phyloP scores from a whole-genome alignment of 768 basidiomycete genomes.

The Calocybe indica region DNA sequence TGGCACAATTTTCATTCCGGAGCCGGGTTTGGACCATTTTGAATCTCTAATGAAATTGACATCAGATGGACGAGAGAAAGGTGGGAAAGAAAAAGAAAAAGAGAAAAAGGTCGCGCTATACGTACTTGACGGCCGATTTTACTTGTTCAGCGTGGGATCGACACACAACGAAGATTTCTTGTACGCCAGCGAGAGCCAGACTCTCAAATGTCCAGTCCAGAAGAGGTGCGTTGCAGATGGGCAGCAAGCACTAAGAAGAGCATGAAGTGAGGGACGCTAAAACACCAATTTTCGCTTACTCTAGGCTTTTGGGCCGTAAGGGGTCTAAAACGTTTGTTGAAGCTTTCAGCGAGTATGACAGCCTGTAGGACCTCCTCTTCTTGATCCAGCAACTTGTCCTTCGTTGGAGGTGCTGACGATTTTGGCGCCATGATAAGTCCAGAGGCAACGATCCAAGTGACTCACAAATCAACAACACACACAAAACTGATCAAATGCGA shows the following conservation, averaged over 20 bases:
- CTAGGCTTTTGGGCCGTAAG: slow-evolving; percentile 85
- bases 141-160: slow-evolving; percentile 86
- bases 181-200: slow-evolving; percentile 89
- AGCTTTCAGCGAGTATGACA: slow-evolving; percentile 93
- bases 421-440: slow-evolving; percentile 58
- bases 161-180: slow-evolving; percentile 94
- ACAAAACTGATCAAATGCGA: slow-evolving; percentile 4
- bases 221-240: slow-evolving; percentile 89
- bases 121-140: slow-evolving; percentile 79
- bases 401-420: slow-evolving; percentile 33
- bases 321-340: slow-evolving; percentile 89
- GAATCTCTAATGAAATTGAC: slow-evolving; percentile 46
- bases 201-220: slow-evolving; percentile 97
- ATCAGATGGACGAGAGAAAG: not conserved
- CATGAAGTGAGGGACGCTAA: slow-evolving; percentile 6
- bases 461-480: slow-evolving; percentile 14
- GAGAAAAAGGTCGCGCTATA: slow-evolving; percentile 6
- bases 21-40: slow-evolving; percentile 77
- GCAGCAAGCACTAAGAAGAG: slow-evolving; percentile 71
- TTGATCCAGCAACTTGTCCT: slow-evolving; percentile 60
- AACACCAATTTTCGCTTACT: slow-evolving; percentile 37
- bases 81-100: slow-evolving; percentile 8
- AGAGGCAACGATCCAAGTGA: slow-evolving; percentile 10
- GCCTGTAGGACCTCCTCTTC: slow-evolving; percentile 91
- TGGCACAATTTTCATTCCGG: slow-evolving; percentile 78